Evolutionary conservation across 1,284 basidiomycete species (phyloP).

Genomic region (Pseudozyma thailandica): DNA sequence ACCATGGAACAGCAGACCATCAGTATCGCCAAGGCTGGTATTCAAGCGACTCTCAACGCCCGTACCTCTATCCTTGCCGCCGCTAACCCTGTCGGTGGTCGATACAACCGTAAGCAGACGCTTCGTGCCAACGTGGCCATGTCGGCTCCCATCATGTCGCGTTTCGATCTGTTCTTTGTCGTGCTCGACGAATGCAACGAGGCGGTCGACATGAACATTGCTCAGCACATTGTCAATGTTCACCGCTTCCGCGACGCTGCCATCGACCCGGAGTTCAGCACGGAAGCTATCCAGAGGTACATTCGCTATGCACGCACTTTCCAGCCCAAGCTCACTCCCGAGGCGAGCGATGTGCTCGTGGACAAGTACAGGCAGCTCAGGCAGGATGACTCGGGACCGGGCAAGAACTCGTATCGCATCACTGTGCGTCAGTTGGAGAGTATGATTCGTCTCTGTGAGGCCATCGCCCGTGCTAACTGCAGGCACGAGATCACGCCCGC

Average conservation of each 20-base stretch:
- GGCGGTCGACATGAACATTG: slow-evolving; percentile 89
- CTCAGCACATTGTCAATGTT: slow-evolving; percentile 96
- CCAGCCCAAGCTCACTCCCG: slow-evolving; percentile 83
- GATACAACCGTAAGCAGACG: slow-evolving; percentile 95
- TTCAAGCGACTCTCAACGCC: slow-evolving; percentile 97
- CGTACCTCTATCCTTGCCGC: slow-evolving; percentile 97
- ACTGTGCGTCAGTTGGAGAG: slow-evolving; percentile 95
- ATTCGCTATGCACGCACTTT: slow-evolving; percentile 97
- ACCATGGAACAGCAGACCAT: slow-evolving; percentile 99
- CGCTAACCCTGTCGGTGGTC: slow-evolving; percentile 94
- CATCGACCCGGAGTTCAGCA: slow-evolving; percentile 94
- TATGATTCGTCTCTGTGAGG: slow-evolving; percentile 96
- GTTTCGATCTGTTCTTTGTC: slow-evolving; percentile 98
- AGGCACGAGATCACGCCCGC: slow-evolving; percentile 79
- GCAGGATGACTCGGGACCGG: slow-evolving; percentile 85
- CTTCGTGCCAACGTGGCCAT: slow-evolving; percentile 96
- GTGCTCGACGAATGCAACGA: slow-evolving; percentile 98
- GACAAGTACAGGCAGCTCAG: slow-evolving; percentile 93
- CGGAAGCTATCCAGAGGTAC: slow-evolving; percentile 94
- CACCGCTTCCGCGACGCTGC: slow-evolving; percentile 95
- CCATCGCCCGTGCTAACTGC: slow-evolving; percentile 96
- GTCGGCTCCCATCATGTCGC: slow-evolving; percentile 99
- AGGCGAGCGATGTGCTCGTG: slow-evolving; percentile 90
- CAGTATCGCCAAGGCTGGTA: slow-evolving; percentile 98
- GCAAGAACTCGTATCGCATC: slow-evolving; percentile 92